Percentiles rank a stretch among this genome's conserved stretches.
phyloP scores from a whole-genome alignment of 345 rosid species.

The Mallotus nudiflorus region DNA sequence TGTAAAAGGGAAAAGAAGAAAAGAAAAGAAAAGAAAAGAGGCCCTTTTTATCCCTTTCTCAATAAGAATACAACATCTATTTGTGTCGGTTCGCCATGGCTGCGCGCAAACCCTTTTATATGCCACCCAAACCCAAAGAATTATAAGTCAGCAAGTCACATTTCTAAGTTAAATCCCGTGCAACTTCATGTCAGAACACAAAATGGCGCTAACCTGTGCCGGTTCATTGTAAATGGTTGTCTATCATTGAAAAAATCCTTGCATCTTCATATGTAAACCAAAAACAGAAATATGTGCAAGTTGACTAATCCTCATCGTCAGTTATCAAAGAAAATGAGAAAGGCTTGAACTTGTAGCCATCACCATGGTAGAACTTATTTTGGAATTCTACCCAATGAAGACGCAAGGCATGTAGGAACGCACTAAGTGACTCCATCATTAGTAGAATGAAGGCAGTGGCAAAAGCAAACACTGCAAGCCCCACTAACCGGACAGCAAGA shows the following conservation, averaged over 20 bases:
- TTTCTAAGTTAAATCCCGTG: slow-evolving; percentile 24
- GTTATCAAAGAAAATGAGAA: slow-evolving; percentile 65
- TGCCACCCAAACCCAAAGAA: slow-evolving; percentile 25
- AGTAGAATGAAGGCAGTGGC: slow-evolving; percentile 91
- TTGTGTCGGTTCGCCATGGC: slow-evolving; percentile 12
- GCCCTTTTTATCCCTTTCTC: slow-evolving; percentile 1
- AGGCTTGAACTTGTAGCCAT: slow-evolving; percentile 93
- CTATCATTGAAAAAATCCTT: slow-evolving; percentile 9
- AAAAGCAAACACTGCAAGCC: slow-evolving; percentile 84
- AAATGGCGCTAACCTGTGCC: slow-evolving; percentile 17
- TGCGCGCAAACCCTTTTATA: slow-evolving; percentile 17
- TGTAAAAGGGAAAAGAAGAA: neutral
- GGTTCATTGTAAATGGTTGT: slow-evolving; percentile 17
- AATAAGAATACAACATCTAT: slow-evolving; percentile 1
- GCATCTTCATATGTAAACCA: slow-evolving; percentile 4
- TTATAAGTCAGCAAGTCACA: slow-evolving; percentile 23
- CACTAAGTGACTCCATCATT: slow-evolving; percentile 97
- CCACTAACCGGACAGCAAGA: slow-evolving; percentile 64
- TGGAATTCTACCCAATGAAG: slow-evolving; percentile 98
- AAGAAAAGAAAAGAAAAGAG: neutral
- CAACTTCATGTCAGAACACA: slow-evolving; percentile 15
- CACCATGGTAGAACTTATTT: slow-evolving; percentile 87
- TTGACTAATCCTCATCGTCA: slow-evolving; percentile 59
- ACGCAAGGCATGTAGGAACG: slow-evolving; percentile 94
- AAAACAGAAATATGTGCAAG: slow-evolving; percentile 12